Conservation (phyloP, 1,284 basidiomycete genomes). For the Sanghuangporus baumii region DNA sequence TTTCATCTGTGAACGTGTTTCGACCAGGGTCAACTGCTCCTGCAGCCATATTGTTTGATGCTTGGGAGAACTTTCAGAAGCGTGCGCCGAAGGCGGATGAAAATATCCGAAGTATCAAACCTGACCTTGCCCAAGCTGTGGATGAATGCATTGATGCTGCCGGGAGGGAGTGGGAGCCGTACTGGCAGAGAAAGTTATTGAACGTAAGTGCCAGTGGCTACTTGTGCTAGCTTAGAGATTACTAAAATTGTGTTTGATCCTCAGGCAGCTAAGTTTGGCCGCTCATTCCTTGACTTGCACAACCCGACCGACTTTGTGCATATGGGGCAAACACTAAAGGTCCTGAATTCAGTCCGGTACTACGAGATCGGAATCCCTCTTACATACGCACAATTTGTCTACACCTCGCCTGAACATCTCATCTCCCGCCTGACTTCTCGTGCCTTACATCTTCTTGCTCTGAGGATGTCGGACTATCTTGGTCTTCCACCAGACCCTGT, state of each 20-base stretch:
- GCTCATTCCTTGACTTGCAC: constrained; percentile 89
- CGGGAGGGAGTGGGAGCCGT: constrained; percentile 84
- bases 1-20: constrained; percentile 77
- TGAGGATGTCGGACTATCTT: constrained; percentile 86
- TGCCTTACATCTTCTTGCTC: constrained; percentile 86
- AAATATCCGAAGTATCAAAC: constrained; percentile 82
- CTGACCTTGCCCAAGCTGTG: constrained; percentile 83
- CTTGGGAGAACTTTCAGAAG: constrained; percentile 81
- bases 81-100: constrained; percentile 91
- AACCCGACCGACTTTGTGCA: constrained; percentile 87
- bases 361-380: constrained; percentile 93
- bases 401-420: constrained; percentile 73
- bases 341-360: constrained; percentile 90
- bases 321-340: constrained; percentile 89
- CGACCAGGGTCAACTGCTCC: constrained; percentile 89
- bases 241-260: not conserved
- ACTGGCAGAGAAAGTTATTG: constrained; percentile 84
- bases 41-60: constrained; percentile 89
- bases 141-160: constrained; percentile 94
- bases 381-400: constrained; percentile 82
- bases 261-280: constrained; percentile 92
- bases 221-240: not conserved
- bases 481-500: constrained; percentile 82
- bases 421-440: constrained; percentile 82
- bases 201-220: constrained; percentile 46